Evolutionary conservation across 2,329 filamentous ascomycete genomes (phyloP).

Genomic region (Grosmannia serpens): DNA sequence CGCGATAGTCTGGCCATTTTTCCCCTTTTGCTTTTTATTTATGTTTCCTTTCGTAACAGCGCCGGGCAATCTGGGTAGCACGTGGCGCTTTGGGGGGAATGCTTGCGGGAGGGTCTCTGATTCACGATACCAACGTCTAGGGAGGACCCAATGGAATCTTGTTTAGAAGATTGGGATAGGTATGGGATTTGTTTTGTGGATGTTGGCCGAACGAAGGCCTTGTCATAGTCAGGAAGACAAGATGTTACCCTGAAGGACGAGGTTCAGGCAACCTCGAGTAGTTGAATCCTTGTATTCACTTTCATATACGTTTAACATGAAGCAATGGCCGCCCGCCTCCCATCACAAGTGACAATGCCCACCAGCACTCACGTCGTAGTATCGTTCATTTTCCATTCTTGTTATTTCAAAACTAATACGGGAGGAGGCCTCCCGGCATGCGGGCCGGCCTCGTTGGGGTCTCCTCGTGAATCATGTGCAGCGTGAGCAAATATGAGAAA

Average conservation of each 20-base stretch:
- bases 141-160: neutral
- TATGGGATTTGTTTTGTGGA: neutral
- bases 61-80: neutral
- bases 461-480: slow-evolving; percentile 1
- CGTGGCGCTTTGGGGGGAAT: neutral
- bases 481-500: neutral
- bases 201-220: neutral
- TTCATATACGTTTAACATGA: no score
- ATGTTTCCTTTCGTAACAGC: neutral
- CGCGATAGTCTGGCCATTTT: neutral
- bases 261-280: no score
- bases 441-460: neutral
- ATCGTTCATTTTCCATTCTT: neutral
- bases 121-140: neutral
- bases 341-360: no score
- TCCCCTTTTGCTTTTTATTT: neutral
- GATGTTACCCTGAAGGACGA: neutral
- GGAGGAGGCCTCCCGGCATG: neutral
- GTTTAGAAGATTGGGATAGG: neutral
- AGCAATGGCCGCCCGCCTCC: no score
- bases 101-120: neutral
- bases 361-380: no score
- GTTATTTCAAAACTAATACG: neutral
- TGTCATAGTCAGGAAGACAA: neutral
- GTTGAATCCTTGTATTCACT: no score